These are phyloP conservation scores for Kwoniella sp. DNA, from an alignment of 768 basidiomycete species.

Conservation along the genomic window DNA sequence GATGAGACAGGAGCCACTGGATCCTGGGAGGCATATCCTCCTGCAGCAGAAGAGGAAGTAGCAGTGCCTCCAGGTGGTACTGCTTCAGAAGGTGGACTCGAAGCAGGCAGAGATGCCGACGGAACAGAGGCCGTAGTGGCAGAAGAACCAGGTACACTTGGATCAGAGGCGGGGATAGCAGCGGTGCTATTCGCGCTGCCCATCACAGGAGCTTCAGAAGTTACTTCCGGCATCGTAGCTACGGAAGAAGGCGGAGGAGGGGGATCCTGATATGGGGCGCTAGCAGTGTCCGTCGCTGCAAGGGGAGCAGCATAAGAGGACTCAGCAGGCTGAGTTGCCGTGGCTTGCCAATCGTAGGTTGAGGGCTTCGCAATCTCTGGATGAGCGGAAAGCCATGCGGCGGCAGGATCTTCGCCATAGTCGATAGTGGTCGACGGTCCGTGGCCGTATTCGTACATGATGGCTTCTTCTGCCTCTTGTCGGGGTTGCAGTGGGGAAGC, in stretches of 20 bases:
- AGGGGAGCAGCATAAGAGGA: too few relatives aligned
- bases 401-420: not conserved
- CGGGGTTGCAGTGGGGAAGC: not conserved
- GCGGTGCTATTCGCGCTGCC: too few relatives aligned
- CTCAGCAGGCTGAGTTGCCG: too few relatives aligned
- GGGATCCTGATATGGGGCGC: not conserved
- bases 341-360: not conserved
- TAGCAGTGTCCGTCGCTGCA: not conserved
- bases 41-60: not conserved
- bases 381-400: not conserved
- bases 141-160: too few relatives aligned
- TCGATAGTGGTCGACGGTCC: not conserved
- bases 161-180: too few relatives aligned
- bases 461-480: not conserved
- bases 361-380: not conserved
- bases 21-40: too few relatives aligned
- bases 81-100: not conserved
- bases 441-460: constrained; percentile 1
- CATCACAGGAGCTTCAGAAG: not conserved
- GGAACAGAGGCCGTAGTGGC: not conserved
- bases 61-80: not conserved
- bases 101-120: not conserved
- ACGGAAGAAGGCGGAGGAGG: not conserved
- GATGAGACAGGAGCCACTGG: too few relatives aligned
- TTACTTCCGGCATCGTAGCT: not conserved